Percentiles rank a stretch among this genome's conserved stretches.
phyloP scores from a whole-genome alignment of 306 rosid species.

The Begonia masoniana region DNA sequence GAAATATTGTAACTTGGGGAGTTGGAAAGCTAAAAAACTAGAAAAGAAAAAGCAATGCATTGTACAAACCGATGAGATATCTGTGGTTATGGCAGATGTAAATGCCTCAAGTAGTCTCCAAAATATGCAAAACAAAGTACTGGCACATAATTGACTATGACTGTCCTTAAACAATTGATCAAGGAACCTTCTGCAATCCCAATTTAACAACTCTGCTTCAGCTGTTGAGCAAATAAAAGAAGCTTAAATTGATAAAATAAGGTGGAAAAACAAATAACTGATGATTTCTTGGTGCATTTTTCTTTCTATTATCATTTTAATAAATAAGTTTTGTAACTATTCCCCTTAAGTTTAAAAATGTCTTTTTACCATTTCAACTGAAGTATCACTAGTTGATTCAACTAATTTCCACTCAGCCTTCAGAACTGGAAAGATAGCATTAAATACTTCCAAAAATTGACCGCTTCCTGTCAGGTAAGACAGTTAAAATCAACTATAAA shows the following conservation, averaged over 20 bases:
- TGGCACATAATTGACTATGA: slow-evolving; percentile 32
- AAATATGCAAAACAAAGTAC: slow-evolving; percentile 48
- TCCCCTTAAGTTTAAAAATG: background rate
- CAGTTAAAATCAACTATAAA: background rate
- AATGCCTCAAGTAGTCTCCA: slow-evolving; percentile 57
- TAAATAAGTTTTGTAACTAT: too few species aligned
- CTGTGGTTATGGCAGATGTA: slow-evolving; percentile 31
- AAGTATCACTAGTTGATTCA: slow-evolving; percentile 27
- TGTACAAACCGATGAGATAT: slow-evolving; percentile 39
- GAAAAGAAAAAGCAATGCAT: background rate
- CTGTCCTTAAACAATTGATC: slow-evolving; percentile 30
- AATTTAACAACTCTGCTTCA: slow-evolving; percentile 37
- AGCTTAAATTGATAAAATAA: slow-evolving; percentile 4
- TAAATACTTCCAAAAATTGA: slow-evolving; percentile 31
- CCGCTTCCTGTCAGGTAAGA: slow-evolving; percentile 21
- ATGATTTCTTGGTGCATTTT: background rate
- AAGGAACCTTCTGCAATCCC: slow-evolving; percentile 59
- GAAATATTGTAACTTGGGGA: too few species aligned
- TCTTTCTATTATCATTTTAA: too few species aligned
- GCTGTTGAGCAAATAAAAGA: slow-evolving; percentile 32
- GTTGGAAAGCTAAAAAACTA: slow-evolving; percentile 1
- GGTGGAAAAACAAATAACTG: background rate
- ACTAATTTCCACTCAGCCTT: slow-evolving; percentile 62
- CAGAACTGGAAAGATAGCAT: slow-evolving; percentile 37
- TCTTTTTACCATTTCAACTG: slow-evolving; percentile 41